Base-by-base conservation (phyloP, 2,329 filamentous ascomycete genomes). In the Colletotrichum acutatum region DNA sequence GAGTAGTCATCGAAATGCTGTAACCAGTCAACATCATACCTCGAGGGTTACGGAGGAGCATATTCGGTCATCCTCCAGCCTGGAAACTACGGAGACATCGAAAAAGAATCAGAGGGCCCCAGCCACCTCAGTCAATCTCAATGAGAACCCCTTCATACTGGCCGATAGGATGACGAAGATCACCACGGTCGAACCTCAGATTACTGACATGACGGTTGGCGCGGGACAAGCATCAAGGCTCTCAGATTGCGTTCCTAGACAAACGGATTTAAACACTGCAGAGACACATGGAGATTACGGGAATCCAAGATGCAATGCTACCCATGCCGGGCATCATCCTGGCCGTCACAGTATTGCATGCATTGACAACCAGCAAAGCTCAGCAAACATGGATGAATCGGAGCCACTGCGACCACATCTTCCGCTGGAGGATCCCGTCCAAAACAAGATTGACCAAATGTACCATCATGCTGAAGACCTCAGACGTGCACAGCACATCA, bases 381-480 rank as follows among this genome's bases (percentile, higher is more conserved):
- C 54, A 28, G 66, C 62, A n/a, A 26, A 61, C 5, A 75, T 73
- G 24, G 66, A 63, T 14, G 63, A 73, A 14, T 26, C 32, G 9
- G 26, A 56, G 34, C 37, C 42, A 4, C 5, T 46, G 3, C 32
- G 6, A 12, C 59, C 76, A 19, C 60, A 73, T 37, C 28, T 26
- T 19, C 52, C 56, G 24, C 32, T 66, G 52, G 14, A 28, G 19
- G 68, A 73, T 34, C 72, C 66, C 5, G 28, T 79, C n/a, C 70
- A 77, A 37, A 68, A 76, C 66, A 78, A 79, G 53, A 79, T 83
- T 57, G 77, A 80, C 62, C 74, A 78, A 53, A 74, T 82, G 1
- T 79, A 81, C 63, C 79, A 79, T 3, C 79, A 83, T 72, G 78
- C 80, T 8, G 74, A 82, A 52, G 79, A 81, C 28, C 78, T 84